Evolutionary conservation across 805 yeast genomes (phyloP), one percentile per base, ranked within the genome.

Genomic region (Komagataella mondaviorum): DNA sequence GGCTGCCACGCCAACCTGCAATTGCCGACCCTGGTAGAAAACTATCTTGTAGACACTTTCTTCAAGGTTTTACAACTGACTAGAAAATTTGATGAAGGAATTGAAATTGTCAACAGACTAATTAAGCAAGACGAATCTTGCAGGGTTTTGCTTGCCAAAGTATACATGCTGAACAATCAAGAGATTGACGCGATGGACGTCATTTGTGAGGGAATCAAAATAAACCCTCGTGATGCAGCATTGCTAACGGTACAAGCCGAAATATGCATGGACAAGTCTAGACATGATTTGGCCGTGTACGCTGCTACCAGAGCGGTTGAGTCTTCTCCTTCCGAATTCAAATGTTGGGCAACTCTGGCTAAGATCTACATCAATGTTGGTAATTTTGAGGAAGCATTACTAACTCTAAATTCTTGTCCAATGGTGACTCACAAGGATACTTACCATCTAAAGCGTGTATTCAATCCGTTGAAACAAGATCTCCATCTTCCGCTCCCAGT

Each of bases 331-430:
- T 82, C 89, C 5, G 85, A 81, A 58, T 85, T 85, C 63, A 76
- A 72, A 56, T 78, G 88, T 2, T 86, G 95, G 95, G 74, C 83
- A 3, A 66, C 77, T 52, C 64, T 86, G 53, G 85, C 85, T 6
- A 73, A 74, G 57, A 76, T 79, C 1, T 85, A 85, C 63, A 77
- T 85, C 45, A 73, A 75, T 47, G 61, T 78, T 50, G 80, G 80
- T 23, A 83, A 84, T 63, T 78, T 79, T 61, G 90, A 85, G 61
- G 77, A 83, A 57, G 86, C 93, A 1, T 69, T 86, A 51, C 66
- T 85, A 52, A 78, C 89, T 1, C 70, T 86, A 56, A 86, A 86
- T 59, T 81, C 91, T 14, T 84, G 90, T 60, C 95, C 95, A 22
- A 84, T 86, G 88, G 81, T 81, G 51, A 77, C 85, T 8, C 79